A percentile compares a stretch with the other conserved stretches of the same genome.
Conservation (phyloP, 495 filamentous ascomycete genomes). For the Penicillium turbatum region DNA sequence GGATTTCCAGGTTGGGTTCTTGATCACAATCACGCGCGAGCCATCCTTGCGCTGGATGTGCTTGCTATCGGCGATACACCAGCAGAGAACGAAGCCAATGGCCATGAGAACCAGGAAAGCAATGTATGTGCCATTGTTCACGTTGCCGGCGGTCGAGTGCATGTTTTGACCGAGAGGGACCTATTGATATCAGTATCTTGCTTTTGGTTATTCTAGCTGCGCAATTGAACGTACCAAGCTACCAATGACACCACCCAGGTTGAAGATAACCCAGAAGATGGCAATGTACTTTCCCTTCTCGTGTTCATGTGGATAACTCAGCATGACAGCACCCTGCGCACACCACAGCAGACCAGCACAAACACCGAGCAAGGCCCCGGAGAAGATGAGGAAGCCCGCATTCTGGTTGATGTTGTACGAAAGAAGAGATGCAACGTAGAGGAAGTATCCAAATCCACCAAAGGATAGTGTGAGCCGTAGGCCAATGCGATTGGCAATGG, state of each 20-base stretch:
- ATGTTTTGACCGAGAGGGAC: conserved; percentile 80
- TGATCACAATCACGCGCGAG: conserved; percentile 78
- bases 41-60: conserved; percentile 77
- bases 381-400: conserved; percentile 53
- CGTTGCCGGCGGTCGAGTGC: conserved; percentile 53
- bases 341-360: conserved; percentile 89
- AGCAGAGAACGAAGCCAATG: conserved; percentile 65
- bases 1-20: conserved; percentile 75
- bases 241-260: conserved; percentile 86
- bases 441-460: conserved; percentile 80
- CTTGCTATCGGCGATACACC: conserved; percentile 70
- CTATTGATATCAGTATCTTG: conserved; percentile 22
- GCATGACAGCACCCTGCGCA: conserved; percentile 93
- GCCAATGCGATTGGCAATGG: conserved; percentile 72
- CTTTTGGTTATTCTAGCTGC: background rate
- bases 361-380: conserved; percentile 57
- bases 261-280: conserved; percentile 95
- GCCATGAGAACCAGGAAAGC: conserved; percentile 88
- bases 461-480: conserved; percentile 67
- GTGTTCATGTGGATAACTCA: conserved; percentile 80
- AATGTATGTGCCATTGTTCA: conserved; percentile 83
- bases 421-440: conserved; percentile 76
- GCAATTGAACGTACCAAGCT: conserved; percentile 53
- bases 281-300: conserved; percentile 86
- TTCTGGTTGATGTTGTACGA: conserved; percentile 76